Conservation (phyloP, 768 basidiomycete genomes). For the Scleroderma bovista region DNA sequence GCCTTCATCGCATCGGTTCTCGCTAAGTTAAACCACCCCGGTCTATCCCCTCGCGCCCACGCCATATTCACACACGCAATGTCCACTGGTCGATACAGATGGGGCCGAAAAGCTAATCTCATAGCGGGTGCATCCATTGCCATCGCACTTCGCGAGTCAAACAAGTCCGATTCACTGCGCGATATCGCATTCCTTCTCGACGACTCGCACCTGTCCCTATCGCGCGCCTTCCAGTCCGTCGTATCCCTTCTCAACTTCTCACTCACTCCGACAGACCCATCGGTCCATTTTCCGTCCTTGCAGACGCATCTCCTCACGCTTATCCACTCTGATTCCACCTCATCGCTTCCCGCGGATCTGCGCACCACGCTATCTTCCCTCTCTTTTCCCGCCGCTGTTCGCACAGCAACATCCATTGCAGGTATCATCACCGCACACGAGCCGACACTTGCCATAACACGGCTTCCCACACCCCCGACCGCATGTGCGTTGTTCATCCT, state of each 20-base stretch:
- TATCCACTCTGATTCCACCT: conserved; percentile 26
- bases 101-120: conserved; percentile 70
- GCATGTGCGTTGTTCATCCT: conserved; percentile 70
- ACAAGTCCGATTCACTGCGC: conserved; percentile 58
- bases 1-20: conserved; percentile 59
- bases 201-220: conserved; percentile 44
- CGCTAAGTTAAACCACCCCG: conserved; percentile 51
- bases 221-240: conserved; percentile 51
- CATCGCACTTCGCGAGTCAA: conserved; percentile 66
- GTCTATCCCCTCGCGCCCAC: conserved; percentile 59
- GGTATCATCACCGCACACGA: conserved; percentile 36
- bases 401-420: conserved; percentile 42
- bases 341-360: conserved; percentile 29
- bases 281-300: conserved; percentile 52
- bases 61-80: conserved; percentile 67
- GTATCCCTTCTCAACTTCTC: conserved; percentile 47
- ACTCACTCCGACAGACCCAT: conserved; percentile 52
- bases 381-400: conserved; percentile 35
- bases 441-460: conserved; percentile 36
- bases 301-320: conserved; percentile 45
- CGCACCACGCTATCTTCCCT: conserved; percentile 34
- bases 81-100: conserved; percentile 51
- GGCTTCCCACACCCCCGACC: conserved; percentile 39
- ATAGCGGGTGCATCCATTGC: conserved; percentile 65
- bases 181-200: conserved; percentile 66